These are phyloP conservation scores for Blastobotrys niveus DNA, from an alignment of 1,139 yeast species.

Conservation along the genomic window DNA sequence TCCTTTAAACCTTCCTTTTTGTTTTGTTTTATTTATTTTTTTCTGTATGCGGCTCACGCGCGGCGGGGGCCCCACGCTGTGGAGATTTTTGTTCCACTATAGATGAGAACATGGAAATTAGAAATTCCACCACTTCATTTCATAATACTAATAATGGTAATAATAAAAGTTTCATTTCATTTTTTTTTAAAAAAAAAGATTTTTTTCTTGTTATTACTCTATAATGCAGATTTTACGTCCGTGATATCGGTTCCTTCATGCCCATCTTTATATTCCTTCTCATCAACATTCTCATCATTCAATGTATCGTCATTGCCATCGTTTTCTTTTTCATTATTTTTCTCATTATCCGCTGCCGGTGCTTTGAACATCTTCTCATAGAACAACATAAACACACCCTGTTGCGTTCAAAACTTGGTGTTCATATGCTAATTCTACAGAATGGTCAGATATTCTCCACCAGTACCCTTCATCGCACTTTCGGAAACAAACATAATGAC, in stretches of 20 bases:
- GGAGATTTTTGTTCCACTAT: no score
- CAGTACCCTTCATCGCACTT: constrained; percentile 67
- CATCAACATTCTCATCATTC: neutral
- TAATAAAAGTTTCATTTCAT: neutral
- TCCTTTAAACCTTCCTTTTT: neutral
- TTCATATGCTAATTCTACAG: constrained; percentile 72
- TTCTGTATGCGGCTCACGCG: no score
- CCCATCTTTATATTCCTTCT: no score
- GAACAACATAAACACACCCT: constrained; percentile 89
- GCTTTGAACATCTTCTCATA: constrained; percentile 46
- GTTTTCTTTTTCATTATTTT: neutral
- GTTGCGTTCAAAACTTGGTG: constrained; percentile 72
- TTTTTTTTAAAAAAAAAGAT: neutral
- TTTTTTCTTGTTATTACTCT: neutral
- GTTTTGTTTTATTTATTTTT: neutral
- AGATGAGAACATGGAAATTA: no score
- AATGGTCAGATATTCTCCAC: constrained; percentile 95
- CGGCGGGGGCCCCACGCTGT: no score
- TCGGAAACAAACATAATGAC: constrained; percentile 87
- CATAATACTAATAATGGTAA: neutral
- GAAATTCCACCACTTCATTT: no score
- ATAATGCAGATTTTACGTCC: constrained; percentile 7
- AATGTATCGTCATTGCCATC: neutral
- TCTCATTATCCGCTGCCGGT: no score
- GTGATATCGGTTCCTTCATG: constrained; percentile 11